Base-by-base conservation (phyloP, 106 monocot genomes). In the Allium sativum region DNA sequence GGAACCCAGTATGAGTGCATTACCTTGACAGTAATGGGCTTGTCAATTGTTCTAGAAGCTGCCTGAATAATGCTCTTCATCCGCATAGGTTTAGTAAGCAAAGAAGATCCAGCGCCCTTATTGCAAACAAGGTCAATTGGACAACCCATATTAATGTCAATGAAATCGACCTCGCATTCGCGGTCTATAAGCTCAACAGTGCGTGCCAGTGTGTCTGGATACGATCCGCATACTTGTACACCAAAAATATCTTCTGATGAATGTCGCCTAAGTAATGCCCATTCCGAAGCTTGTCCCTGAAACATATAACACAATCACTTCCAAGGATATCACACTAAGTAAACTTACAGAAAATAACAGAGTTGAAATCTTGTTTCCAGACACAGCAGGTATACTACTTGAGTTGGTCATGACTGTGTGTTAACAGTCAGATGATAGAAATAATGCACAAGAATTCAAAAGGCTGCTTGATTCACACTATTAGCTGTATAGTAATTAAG, bases 131-230 rank as follows among this genome's bases (percentile, higher is more conserved):
- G 48, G 67, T 95, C 94, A 65, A 95, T 95, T 18, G 94, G 94
- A 59, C 94, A 95, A 21, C 94, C 94, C 94, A 95, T 95, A 74
- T 90, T 95, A 48, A 90, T 86, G 63, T 95, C 94, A 66, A 95
- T 76, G 57, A 86, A 95, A 54, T 95, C 94, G 77, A 90, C 74
- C 41, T 55, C 22, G 31, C 94, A 95, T 69, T 90, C 81, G 48
- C 70, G 77, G 21, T 87, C 82, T 58, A 90, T 81, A 47, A 96
- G 79, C 47, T 96, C 95, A 74, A 90, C 77, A 51, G 90, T 84
- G 7, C 77, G 81, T 59, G 90, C 68, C 48, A 90, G n/a, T 0
- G 90, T 90, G 59, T 96, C 95, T 58, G 95, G 95, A 77, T 87
- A 87, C 18, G 90, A 63, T 44, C 87, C 95, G 68, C 95, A 96